phyloP scores from a whole-genome alignment of 345 rosid species.

The Eucalyptus shirleyi region DNA sequence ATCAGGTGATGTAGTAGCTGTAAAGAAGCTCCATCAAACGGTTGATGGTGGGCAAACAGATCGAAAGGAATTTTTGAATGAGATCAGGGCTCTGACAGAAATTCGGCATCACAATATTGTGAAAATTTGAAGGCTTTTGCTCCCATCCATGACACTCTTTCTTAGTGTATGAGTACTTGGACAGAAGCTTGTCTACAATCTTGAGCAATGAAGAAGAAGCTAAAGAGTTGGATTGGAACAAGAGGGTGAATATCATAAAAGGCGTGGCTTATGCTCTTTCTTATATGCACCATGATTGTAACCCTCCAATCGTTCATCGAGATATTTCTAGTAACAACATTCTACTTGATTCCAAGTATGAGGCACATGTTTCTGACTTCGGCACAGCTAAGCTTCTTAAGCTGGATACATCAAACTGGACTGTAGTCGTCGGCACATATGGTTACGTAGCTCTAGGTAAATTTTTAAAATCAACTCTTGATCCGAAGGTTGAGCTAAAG shows the following conservation, averaged over 20 bases:
- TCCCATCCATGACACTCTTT: too few species aligned
- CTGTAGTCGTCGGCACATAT: background rate
- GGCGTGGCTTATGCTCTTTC: slow-evolving; percentile 8
- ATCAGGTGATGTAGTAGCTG: too few species aligned
- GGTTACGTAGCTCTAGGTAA: slow-evolving; percentile 10
- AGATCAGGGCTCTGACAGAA: too few species aligned
- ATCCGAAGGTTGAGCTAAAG: background rate
- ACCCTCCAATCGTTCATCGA: background rate
- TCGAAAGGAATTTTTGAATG: too few species aligned
- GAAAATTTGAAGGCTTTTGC: too few species aligned
- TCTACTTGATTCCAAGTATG: slow-evolving; percentile 1
- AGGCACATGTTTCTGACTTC: slow-evolving; percentile 10
- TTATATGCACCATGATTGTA: slow-evolving; percentile 11
- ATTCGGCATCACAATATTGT: too few species aligned
- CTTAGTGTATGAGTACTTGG: background rate
- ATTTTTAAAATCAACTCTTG: background rate
- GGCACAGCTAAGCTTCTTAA: slow-evolving; percentile 9
- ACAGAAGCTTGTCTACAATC: background rate
- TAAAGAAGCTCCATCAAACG: too few species aligned
- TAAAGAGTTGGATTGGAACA: background rate
- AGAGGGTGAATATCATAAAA: background rate
- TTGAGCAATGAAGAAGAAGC: background rate
- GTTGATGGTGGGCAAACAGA: too few species aligned
- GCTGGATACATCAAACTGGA: slow-evolving; percentile 5
- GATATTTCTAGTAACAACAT: slow-evolving; percentile 12